Evolutionary conservation across 306 rosid genomes (phyloP).

Genomic region (Benincasa hispida): DNA sequence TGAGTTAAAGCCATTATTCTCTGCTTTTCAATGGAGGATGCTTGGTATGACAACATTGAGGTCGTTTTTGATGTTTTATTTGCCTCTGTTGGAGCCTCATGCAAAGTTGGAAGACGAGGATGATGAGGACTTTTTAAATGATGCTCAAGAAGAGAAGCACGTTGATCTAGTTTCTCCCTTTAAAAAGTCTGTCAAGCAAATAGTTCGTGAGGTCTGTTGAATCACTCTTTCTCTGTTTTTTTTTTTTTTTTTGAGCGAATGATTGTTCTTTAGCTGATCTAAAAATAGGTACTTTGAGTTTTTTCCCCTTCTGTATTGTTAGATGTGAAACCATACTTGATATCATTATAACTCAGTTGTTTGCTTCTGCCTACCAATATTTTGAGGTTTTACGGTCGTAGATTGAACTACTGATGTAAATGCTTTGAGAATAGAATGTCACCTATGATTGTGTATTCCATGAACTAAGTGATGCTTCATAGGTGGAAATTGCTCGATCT

Average conservation of each 20-base stretch:
- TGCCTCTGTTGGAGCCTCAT: conserved; percentile 77
- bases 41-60: conserved; percentile 49
- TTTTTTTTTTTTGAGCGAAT: neutral
- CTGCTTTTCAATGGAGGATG: conserved; percentile 53
- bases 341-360: neutral
- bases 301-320: neutral
- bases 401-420: neutral
- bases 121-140: conserved; percentile 35
- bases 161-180: conserved; percentile 57
- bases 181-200: conserved; percentile 69
- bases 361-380: neutral
- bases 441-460: neutral
- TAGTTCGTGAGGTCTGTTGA: conserved; percentile 64
- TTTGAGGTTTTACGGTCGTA: neutral
- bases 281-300: neutral
- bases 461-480: neutral
- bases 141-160: conserved; percentile 22
- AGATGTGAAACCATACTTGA: neutral
- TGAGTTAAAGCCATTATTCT: conserved; percentile 57
- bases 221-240: neutral
- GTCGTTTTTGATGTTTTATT: conserved; percentile 54
- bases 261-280: neutral
- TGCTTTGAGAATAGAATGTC: neutral
- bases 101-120: conserved; percentile 58
- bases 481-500: neutral